phyloP scores from a whole-genome alignment of 257 asterid species.

The Eucommia ulmoides region DNA sequence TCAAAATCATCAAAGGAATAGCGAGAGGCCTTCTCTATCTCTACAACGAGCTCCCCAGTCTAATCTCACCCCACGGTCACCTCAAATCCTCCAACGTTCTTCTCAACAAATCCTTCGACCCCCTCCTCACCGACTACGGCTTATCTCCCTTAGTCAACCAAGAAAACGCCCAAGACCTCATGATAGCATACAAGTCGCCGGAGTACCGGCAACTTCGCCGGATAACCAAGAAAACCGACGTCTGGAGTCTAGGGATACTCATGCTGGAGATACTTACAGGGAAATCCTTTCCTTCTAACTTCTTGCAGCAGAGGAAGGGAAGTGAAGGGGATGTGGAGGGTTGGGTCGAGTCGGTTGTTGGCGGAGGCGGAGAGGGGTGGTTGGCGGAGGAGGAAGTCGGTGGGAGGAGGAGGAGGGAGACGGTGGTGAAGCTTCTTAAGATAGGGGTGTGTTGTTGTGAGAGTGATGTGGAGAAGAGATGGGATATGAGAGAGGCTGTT shows the following conservation, averaged over 20 bases:
- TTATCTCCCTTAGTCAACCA: neutral
- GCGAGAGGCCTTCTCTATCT: neutral
- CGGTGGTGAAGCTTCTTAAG: neutral
- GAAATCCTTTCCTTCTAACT: neutral
- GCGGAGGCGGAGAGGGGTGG: no score
- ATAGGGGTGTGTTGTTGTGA: neutral
- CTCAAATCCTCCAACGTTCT: neutral
- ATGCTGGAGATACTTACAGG: neutral
- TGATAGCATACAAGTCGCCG: neutral
- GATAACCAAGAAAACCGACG: neutral
- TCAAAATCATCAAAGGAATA: neutral
- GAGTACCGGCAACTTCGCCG: neutral
- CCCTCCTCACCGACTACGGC: neutral
- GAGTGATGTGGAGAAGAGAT: neutral
- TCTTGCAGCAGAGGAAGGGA: neutral
- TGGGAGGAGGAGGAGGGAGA: no score
- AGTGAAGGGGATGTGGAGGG: neutral
- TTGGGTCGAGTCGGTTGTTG: neutral
- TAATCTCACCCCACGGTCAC: neutral
- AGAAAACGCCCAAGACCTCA: neutral
- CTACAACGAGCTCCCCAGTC: neutral
- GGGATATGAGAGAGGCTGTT: neutral
- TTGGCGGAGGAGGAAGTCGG: no score
- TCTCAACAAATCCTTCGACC: neutral
- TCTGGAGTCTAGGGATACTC: neutral